Evolutionary conservation across 257 asterid species (phyloP), one percentile per base, ranked within the genome.

Genomic region (Solanum pimpinellifolium): DNA sequence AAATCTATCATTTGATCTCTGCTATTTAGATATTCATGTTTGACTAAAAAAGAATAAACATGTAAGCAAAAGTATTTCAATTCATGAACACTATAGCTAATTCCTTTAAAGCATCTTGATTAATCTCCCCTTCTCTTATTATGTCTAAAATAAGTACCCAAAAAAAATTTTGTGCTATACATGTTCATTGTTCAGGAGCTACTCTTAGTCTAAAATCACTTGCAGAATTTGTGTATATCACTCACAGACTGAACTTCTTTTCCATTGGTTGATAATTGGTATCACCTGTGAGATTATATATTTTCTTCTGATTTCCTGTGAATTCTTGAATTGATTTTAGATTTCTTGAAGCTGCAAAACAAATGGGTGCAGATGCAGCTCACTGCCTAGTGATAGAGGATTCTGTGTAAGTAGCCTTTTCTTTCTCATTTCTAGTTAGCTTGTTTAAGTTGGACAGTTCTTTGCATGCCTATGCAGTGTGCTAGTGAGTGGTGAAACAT

Each of bases 301-400:
- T 29, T 86, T 13, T 80, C 72, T 86, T 83, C 87, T 87, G 56
- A 68, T 60, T 42, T 89, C 76, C 77, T 46, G 37, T 59, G 23
- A 90, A 84, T 77, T 29, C 73, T 87, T 62, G 42, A 84, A 76
- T 88, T 66, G 77, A 85, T 85, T 83, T 85, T 92, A 96, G 99
- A 90, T 96, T 92, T 91, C 91, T 94, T 83, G 99, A 96, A 93
- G 99, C 98, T 90, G 98, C 99, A 72, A 93, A 90, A n/a, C 89
- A 90, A 84, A 93, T 96, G 96, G 95, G 91, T 89, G 92, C 91
- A 60, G 93, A 93, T 91, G 87, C 97, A 83, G 86, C 86, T 73
- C 81, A 91, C 84, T 94, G 99, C 90, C 97, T 96, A 39, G 99
- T 96, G 88, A 94, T 96, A 25, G 99, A 95, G 90, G 98, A 96